Evolutionary conservation across 1,284 basidiomycete species (phyloP).

Genomic region (Ustilago tritici): DNA sequence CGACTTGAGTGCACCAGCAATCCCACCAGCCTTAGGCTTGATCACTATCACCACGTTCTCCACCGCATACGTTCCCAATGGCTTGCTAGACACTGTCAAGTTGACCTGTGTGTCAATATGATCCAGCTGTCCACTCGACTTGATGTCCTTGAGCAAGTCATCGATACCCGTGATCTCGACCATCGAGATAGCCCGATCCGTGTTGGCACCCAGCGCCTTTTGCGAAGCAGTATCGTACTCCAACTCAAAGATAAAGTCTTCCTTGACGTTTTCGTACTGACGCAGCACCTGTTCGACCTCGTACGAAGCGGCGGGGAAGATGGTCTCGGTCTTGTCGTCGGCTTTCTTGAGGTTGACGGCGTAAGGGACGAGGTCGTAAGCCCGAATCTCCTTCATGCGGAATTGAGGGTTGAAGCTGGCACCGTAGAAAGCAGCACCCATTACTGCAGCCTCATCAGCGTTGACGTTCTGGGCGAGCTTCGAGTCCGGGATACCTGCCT

Average conservation of each 20-base stretch:
- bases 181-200: slow-evolving; percentile 42
- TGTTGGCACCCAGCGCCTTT: slow-evolving; percentile 34
- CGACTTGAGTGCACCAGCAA: slow-evolving; percentile 61
- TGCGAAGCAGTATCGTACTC: slow-evolving; percentile 48
- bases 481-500: slow-evolving; percentile 63
- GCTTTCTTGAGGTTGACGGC: slow-evolving; percentile 55
- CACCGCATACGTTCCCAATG: slow-evolving; percentile 61
- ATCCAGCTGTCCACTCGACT: slow-evolving; percentile 52
- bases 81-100: slow-evolving; percentile 55
- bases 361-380: slow-evolving; percentile 75
- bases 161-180: slow-evolving; percentile 59
- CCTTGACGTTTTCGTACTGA: slow-evolving; percentile 49
- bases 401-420: slow-evolving; percentile 90
- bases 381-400: slow-evolving; percentile 92
- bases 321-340: slow-evolving; percentile 44
- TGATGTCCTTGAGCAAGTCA: slow-evolving; percentile 55
- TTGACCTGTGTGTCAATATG: slow-evolving; percentile 64
- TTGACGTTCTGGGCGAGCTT: slow-evolving; percentile 82
- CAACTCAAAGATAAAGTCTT: slow-evolving; percentile 62
- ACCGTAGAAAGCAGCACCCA: slow-evolving; percentile 90
- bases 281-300: slow-evolving; percentile 34
- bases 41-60: slow-evolving; percentile 57
- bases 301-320: slow-evolving; percentile 60
- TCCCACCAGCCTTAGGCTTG: slow-evolving; percentile 60
- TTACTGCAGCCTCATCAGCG: slow-evolving; percentile 93